These are phyloP conservation scores for Paralagenidium karlingii DNA, from an alignment of 352 stramenopile genomes.

Conservation along the genomic window DNA sequence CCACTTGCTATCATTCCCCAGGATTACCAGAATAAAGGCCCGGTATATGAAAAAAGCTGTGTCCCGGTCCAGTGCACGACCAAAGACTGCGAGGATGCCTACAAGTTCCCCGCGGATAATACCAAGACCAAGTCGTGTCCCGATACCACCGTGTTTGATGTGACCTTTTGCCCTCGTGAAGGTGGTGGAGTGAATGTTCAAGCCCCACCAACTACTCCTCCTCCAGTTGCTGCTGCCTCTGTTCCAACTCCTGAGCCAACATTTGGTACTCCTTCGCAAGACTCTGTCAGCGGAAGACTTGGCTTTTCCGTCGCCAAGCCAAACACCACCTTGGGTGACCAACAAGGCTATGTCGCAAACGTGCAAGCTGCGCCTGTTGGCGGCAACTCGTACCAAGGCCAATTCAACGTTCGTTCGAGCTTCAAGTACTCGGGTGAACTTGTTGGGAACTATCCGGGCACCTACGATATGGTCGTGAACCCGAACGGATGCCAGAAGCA, in stretches of 20 bases:
- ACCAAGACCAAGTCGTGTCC: conserved; percentile 40
- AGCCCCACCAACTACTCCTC: too few species aligned
- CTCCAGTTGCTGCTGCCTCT: too few species aligned
- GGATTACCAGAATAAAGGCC: background rate
- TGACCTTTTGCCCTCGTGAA: conserved; percentile 36
- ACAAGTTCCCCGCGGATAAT: conserved; percentile 33
- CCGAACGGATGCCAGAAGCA: conserved; percentile 18
- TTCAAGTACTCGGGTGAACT: background rate
- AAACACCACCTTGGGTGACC: background rate
- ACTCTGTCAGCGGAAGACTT: too few species aligned
- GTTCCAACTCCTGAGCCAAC: too few species aligned
- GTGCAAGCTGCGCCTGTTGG: background rate
- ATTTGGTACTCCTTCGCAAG: too few species aligned
- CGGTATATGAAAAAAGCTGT: conserved; percentile 9
- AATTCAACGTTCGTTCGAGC: background rate
- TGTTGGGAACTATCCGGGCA: conserved; percentile 18
- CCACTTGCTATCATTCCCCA: conserved; percentile 38
- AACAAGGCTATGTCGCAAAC: background rate
- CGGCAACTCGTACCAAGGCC: too few species aligned
- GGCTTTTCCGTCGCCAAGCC: too few species aligned
- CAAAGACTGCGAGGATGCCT: conserved; percentile 25
- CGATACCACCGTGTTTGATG: conserved; percentile 14
- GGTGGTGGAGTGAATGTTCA: too few species aligned
- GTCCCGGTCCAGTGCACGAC: conserved; percentile 17
- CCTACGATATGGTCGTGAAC: conserved; percentile 28